Conservation (phyloP, 352 stramenopile genomes). For the Pythium periplocum region DNA sequence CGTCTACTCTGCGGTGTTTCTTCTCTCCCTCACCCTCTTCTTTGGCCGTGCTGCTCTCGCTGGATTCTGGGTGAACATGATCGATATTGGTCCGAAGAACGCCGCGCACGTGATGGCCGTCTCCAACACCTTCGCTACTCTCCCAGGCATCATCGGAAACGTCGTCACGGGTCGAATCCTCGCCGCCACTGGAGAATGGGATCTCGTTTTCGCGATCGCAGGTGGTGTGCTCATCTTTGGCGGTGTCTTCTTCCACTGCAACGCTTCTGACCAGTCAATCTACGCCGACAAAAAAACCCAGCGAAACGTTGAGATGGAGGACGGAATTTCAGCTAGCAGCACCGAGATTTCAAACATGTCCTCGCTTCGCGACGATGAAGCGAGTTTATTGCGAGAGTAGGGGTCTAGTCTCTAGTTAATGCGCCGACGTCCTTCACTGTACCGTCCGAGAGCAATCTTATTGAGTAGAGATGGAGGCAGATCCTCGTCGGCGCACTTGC, state of each 20-base stretch:
- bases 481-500: constrained; percentile 43
- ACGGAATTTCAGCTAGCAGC: background rate
- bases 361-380: too few species aligned
- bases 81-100: constrained; percentile 77
- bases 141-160: constrained; percentile 83
- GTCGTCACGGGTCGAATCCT: constrained; percentile 81
- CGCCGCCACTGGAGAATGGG: constrained; percentile 57
- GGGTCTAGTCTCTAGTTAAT: background rate
- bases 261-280: constrained; percentile 74
- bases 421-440: constrained; percentile 32
- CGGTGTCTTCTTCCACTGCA: constrained; percentile 68
- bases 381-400: too few species aligned
- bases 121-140: constrained; percentile 82
- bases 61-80: constrained; percentile 89
- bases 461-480: constrained; percentile 40
- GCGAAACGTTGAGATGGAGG: background rate
- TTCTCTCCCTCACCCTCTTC: constrained; percentile 78
- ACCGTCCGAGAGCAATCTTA: constrained; percentile 60
- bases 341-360: background rate
- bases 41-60: constrained; percentile 66
- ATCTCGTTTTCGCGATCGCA: constrained; percentile 82
- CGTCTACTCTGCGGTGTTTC: constrained; percentile 40
- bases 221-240: constrained; percentile 65
- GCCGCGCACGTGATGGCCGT: constrained; percentile 84
- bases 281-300: constrained; percentile 19